Conservation (phyloP, 805 yeast species). For the Candida fluviatilis region DNA sequence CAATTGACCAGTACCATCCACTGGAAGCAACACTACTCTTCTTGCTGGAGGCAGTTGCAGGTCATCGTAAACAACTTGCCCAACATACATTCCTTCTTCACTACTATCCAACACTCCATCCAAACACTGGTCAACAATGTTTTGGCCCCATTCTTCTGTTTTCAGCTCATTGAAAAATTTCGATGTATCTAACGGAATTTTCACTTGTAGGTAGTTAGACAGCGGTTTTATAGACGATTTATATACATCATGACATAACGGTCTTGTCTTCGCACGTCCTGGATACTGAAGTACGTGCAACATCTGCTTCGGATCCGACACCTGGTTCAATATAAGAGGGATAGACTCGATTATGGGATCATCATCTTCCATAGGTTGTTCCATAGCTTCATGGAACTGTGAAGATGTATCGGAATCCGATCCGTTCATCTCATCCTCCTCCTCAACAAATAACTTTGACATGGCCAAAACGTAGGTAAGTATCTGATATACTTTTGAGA, state of each 20-base stretch:
- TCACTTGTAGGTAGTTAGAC: constrained; percentile 66
- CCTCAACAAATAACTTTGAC: constrained; percentile 4
- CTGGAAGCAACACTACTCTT: constrained; percentile 59
- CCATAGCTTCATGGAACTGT: not conserved
- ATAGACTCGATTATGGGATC: constrained; percentile 40
- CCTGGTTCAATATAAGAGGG: constrained; percentile 27
- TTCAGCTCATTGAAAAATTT: constrained; percentile 65
- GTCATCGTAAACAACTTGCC: constrained; percentile 17
- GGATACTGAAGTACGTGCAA: constrained; percentile 46
- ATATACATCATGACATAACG: constrained; percentile 30
- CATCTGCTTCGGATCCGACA: constrained; percentile 19
- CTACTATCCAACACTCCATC: constrained; percentile 63
- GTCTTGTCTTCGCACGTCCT: constrained; percentile 46
- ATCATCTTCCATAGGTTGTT: constrained; percentile 13
- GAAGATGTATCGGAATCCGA: constrained; percentile 1
- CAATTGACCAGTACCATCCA: constrained; percentile 67
- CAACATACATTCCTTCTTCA: constrained; percentile 44
- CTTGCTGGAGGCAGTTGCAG: constrained; percentile 3
- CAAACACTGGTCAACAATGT: constrained; percentile 55
- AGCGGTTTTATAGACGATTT: constrained; percentile 55
- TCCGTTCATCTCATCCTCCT: constrained; percentile 6
- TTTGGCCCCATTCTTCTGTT: constrained; percentile 59
- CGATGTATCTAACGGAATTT: constrained; percentile 66
- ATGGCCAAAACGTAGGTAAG: too few relatives aligned
- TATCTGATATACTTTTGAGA: too few relatives aligned